Evolutionary conservation across 2,329 filamentous ascomycete genomes (phyloP).

Genomic region (Clarireedia homoeocarpa): DNA sequence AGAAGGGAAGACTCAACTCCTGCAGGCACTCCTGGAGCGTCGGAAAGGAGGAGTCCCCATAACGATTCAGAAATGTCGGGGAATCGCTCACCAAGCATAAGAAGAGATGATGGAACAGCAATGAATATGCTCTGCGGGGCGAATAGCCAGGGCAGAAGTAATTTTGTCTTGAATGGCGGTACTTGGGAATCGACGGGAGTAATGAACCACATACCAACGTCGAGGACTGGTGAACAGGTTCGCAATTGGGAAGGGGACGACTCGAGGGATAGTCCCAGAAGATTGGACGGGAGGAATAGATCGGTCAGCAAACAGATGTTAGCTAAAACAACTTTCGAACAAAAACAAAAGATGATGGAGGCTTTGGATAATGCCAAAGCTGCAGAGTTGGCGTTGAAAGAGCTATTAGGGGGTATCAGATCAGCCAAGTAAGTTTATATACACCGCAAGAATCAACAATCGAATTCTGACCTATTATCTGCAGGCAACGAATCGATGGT

Average conservation of each 20-base stretch:
- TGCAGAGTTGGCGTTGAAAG: conserved; percentile 75
- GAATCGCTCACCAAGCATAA: conserved; percentile 27
- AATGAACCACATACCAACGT: conserved; percentile 62
- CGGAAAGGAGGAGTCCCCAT: conserved; percentile 27
- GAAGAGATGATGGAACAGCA: conserved; percentile 29
- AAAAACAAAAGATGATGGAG: conserved; percentile 56
- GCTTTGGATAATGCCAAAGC: conserved; percentile 74
- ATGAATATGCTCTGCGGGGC: conserved; percentile 30
- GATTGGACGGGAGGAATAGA: conserved; percentile 28
- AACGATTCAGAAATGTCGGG: conserved; percentile 27
- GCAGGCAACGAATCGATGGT: conserved; percentile 47
- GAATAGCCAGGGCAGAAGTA: conserved; percentile 13
- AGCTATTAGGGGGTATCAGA: conserved; percentile 72
- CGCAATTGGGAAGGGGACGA: conserved; percentile 31
- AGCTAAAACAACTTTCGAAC: conserved; percentile 49
- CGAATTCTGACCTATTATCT: not conserved
- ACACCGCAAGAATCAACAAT: not conserved
- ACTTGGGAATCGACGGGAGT: conserved; percentile 73
- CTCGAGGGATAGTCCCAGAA: conserved; percentile 26
- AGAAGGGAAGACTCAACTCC: conserved; percentile 53
- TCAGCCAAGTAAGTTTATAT: conserved; percentile 63
- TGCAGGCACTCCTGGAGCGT: conserved; percentile 40
- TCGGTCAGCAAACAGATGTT: conserved; percentile 42
- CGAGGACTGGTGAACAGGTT: conserved; percentile 38
- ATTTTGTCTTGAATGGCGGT: conserved; percentile 34